A percentile compares a stretch with the other conserved stretches of the same genome.
Conservation (phyloP, 805 yeast genomes). For the Priceomyces fermenticarens region DNA sequence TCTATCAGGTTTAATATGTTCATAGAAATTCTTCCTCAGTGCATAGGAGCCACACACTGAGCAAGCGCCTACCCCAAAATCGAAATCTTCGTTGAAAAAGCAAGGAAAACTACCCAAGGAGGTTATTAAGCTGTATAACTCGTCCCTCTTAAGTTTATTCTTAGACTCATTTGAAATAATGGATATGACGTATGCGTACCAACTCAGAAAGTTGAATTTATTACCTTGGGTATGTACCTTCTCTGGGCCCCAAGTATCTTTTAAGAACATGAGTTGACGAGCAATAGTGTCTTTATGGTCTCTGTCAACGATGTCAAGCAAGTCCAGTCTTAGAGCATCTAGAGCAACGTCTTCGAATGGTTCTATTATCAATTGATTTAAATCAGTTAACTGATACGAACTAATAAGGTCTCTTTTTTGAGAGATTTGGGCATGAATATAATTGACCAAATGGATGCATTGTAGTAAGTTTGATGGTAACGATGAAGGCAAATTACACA, state of each 20-base stretch:
- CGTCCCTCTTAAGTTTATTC: constrained; percentile 7
- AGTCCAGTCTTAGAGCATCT: constrained; percentile 11
- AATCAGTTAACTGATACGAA: constrained; percentile 3
- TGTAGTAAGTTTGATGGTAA: constrained; percentile 16
- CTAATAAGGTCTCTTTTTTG: constrained; percentile 8
- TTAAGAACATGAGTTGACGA: constrained; percentile 3
- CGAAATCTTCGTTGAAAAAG: constrained; percentile 33
- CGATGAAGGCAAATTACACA: constrained; percentile 3
- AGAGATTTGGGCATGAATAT: constrained; percentile 10
- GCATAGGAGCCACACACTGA: constrained; percentile 32
- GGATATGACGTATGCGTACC: constrained; percentile 20
- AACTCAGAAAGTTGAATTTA: constrained; percentile 10
- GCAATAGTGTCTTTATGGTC: background rate
- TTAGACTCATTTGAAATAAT: constrained; percentile 7
- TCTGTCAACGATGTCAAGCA: constrained; percentile 1
- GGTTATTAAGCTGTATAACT: constrained; percentile 28
- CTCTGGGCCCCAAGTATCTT: background rate
- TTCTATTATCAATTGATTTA: constrained; percentile 1
- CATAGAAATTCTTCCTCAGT: constrained; percentile 20
- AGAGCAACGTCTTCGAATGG: constrained; percentile 19
- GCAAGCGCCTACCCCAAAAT: constrained; percentile 31
- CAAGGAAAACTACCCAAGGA: constrained; percentile 45
- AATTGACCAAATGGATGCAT: constrained; percentile 21
- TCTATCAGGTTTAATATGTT: constrained; percentile 19
- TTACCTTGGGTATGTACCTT: background rate